Evolutionary conservation across 768 basidiomycete genomes (phyloP).

Genomic region (Tulasnella calospora): DNA sequence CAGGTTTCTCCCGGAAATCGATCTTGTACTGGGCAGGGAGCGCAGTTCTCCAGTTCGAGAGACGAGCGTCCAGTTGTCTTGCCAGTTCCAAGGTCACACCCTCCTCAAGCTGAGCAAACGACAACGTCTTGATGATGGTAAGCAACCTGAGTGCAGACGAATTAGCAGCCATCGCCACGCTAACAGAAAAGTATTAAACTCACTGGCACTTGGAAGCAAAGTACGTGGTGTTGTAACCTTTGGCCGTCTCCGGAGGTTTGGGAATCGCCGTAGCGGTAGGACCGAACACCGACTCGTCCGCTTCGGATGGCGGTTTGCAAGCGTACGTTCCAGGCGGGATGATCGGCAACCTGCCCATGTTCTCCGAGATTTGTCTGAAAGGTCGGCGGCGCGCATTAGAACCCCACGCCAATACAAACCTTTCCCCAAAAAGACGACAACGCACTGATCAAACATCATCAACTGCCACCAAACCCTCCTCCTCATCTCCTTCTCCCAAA

Average conservation of each 20-base stretch:
- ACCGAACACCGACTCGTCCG: constrained; percentile 52
- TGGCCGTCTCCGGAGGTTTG: constrained; percentile 32
- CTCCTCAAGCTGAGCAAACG: not conserved
- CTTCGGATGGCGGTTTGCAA: constrained; percentile 48
- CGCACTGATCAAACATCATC: constrained; percentile 70
- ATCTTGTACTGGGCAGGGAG: constrained; percentile 51
- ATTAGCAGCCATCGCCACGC: not conserved
- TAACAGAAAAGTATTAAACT: constrained; percentile 31
- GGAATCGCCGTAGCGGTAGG: constrained; percentile 47
- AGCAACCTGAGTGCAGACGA: constrained; percentile 33
- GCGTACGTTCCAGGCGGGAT: constrained; percentile 55
- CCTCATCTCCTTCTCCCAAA: constrained; percentile 40
- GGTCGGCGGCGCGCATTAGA: not conserved
- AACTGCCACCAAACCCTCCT: constrained; percentile 74
- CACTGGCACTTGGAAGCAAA: constrained; percentile 61
- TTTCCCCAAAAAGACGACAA: constrained; percentile 23
- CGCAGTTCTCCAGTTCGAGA: constrained; percentile 48
- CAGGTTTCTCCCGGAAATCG: constrained; percentile 37
- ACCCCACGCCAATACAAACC: not conserved
- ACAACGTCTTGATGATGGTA: constrained; percentile 50
- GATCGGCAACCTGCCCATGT: constrained; percentile 57
- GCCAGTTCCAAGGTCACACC: constrained; percentile 58
- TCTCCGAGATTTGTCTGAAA: constrained; percentile 63
- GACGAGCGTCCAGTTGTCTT: constrained; percentile 50
- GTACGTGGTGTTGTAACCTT: constrained; percentile 40